Base-by-base conservation (phyloP, 306 rosid genomes). In the Malus fusca region DNA sequence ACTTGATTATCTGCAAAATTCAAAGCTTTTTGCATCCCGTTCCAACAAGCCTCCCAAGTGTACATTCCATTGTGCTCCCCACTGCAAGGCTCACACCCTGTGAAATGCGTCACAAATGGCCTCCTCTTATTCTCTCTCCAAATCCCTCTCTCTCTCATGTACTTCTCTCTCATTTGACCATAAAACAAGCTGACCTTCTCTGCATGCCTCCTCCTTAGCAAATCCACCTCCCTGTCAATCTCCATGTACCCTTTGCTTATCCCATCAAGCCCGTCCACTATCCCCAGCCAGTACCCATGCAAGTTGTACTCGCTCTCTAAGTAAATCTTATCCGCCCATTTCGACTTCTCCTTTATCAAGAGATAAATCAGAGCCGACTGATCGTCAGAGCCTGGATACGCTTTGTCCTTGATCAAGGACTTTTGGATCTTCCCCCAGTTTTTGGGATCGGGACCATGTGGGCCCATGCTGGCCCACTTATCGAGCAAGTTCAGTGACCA, bases 21-120 rank as follows among this genome's bases (percentile, higher is more conserved):
- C 19, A 93, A 76, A 3, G 97, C 97, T 56, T n/a, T 87, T 0
- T 76, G 78, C 96, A 94, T 91, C 9, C 91, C 92, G 13, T 91
- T 84, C 97, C 96, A 90, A 69, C 98, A 94, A 7, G 85, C 77
- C 1, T 85, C 75, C 2, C 88, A 92, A 0, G 88, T 66, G 43
- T 94, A 94, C 87, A 15, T 81, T 2, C 79, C 69, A 42, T 90
- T 91, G 77, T 84, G 89, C 37, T 88, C 65, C 8, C 98, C 98
- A 69, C 96, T 91, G 40, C 98, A 94, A 0, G 98, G 98, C 69
- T 94, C 97, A 56, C 98, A 94, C 0, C 98, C 98, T 0, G 98
- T 91, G 67, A 94, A 94, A 67, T 94, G 98, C 2, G 98, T 91
- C 2, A 94, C 79, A 26, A 94, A 94, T 2, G 98, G 98, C 78